A percentile compares a stretch with the other conserved stretches of the same genome.
phyloP scores from a whole-genome alignment of 1,284 basidiomycete genomes.

The Cryptococcus deneoformans region DNA sequence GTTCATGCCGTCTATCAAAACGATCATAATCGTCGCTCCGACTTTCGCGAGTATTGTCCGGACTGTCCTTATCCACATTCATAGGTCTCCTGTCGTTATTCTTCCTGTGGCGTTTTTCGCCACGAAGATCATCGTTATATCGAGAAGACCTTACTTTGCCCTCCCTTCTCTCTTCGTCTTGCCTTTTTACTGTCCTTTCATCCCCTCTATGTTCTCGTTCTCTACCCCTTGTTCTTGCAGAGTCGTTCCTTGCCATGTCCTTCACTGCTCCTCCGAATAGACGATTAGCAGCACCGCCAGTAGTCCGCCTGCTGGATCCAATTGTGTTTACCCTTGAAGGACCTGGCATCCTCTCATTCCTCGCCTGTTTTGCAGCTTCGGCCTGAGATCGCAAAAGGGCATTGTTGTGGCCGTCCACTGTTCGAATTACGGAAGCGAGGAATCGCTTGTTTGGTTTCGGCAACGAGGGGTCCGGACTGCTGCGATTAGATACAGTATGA shows the following conservation, averaged over 20 bases:
- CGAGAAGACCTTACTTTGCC: too few species aligned
- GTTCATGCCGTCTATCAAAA: too few species aligned
- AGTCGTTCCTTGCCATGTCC: conserved; percentile 13
- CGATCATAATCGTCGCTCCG: too few species aligned
- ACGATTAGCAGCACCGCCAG: conserved; percentile 19
- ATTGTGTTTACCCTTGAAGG: background rate
- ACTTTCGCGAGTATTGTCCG: too few species aligned
- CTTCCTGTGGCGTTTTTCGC: too few species aligned
- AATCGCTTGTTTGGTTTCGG: conserved; percentile 90
- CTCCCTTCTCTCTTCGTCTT: conserved; percentile 40
- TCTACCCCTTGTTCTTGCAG: background rate
- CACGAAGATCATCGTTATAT: too few species aligned
- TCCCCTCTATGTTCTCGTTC: conserved; percentile 7
- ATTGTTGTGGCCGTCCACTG: conserved; percentile 88
- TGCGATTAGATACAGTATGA: background rate
- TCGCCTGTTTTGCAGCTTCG: conserved; percentile 66
- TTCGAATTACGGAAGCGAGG: conserved; percentile 78
- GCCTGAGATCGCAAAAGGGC: conserved; percentile 74
- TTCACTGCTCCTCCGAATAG: conserved; percentile 42
- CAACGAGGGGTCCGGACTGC: conserved; percentile 50
- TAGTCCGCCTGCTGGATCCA: background rate
- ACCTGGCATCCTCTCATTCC: conserved; percentile 31
- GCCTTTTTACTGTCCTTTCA: conserved; percentile 8
- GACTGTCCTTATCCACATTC: background rate
- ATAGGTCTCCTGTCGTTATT: background rate